Conservation (phyloP, 1,284 basidiomycete species). For the Xerocomus subilludens region DNA sequence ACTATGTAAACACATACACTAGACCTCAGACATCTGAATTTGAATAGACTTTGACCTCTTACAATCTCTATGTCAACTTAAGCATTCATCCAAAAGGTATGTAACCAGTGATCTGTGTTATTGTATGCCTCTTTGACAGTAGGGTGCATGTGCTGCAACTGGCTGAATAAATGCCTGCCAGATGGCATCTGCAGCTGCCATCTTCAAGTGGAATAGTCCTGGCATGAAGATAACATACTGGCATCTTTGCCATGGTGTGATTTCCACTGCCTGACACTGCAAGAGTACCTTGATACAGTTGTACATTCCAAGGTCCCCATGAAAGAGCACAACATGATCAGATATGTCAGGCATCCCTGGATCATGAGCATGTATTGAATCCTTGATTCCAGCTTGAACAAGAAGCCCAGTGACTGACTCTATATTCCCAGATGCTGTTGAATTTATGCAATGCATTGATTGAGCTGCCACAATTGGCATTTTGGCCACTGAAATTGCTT, state of each 20-base stretch:
- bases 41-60: too few relatives aligned
- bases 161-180: slow-evolving; percentile 7
- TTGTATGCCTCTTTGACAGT: too few relatives aligned
- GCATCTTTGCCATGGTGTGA: not conserved
- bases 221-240: slow-evolving; percentile 16
- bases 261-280: slow-evolving; percentile 3
- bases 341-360: slow-evolving; percentile 4
- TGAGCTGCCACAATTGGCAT: not conserved
- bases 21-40: too few relatives aligned
- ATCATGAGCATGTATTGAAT: not conserved
- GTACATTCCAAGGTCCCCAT: slow-evolving; percentile 13
- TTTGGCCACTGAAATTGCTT: not conserved
- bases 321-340: not conserved
- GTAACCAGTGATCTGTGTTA: too few relatives aligned
- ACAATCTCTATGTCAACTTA: too few relatives aligned
- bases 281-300: not conserved
- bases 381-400: not conserved
- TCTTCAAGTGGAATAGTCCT: slow-evolving; percentile 20
- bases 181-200: slow-evolving; percentile 14
- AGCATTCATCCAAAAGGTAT: too few relatives aligned
- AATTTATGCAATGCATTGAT: slow-evolving; percentile 15
- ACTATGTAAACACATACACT: too few relatives aligned
- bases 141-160: not conserved
- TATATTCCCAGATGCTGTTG: slow-evolving; percentile 17
- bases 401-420: not conserved